Evolutionary conservation across 495 filamentous ascomycete species (phyloP).

Genomic region (Hyaloscypha hepaticicola): DNA sequence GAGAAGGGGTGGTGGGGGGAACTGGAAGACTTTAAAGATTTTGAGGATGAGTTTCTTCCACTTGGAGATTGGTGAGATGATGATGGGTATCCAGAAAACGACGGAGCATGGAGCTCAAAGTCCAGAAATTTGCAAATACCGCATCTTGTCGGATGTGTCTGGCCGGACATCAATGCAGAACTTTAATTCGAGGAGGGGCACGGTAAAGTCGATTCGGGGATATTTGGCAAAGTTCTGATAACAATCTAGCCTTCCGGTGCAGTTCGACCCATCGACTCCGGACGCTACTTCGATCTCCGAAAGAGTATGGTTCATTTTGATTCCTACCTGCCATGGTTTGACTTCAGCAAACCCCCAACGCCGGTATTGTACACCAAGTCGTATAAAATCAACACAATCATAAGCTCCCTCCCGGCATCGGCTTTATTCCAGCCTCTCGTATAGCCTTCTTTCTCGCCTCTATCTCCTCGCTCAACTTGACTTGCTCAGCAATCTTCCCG

Average conservation of each 20-base stretch:
- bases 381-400: slow-evolving; percentile 3
- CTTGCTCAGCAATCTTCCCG: slow-evolving; percentile 50
- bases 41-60: no score
- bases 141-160: no score
- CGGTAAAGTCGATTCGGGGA: not conserved
- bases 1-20: no score
- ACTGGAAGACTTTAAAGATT: no score
- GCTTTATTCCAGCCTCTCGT: slow-evolving; percentile 34
- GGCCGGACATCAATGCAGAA: no score
- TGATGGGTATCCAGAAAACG: no score
- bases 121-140: no score
- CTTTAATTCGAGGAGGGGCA: not conserved
- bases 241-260: not conserved
- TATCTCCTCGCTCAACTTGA: slow-evolving; percentile 51
- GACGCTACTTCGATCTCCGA: not conserved
- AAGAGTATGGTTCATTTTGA: not conserved
- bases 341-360: not conserved
- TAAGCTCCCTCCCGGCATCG: slow-evolving; percentile 23
- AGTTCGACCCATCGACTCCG: not conserved
- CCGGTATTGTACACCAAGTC: not conserved
- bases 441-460: slow-evolving; percentile 65
- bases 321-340: not conserved
- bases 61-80: no score
- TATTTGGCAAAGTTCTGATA: not conserved
- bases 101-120: no score